phyloP scores from a whole-genome alignment of 192 early-diverging fungal species.

The Mortierella alpina region DNA sequence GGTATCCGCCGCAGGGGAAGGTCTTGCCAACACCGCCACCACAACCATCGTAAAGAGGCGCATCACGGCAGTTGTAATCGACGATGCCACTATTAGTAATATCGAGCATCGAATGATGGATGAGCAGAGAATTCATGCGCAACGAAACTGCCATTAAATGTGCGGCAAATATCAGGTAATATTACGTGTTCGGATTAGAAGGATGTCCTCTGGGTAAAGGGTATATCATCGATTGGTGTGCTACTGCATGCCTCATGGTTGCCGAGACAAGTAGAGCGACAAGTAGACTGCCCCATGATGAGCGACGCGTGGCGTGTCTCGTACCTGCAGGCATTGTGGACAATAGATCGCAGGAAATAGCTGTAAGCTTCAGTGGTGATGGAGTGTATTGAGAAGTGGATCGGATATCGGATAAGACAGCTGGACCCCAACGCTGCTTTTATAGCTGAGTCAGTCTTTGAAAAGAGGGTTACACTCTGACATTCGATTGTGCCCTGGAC shows the following conservation, averaged over 20 bases:
- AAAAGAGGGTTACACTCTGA: no score
- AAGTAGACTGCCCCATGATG: not conserved
- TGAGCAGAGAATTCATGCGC: not conserved
- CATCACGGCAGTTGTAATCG: conserved; percentile 43
- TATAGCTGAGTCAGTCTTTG: no score
- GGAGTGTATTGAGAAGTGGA: no score
- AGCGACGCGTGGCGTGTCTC: not conserved
- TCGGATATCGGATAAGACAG: no score
- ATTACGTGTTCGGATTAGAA: conserved; percentile 46
- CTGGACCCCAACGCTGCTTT: no score
- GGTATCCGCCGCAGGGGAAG: conserved; percentile 57
- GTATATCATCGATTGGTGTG: conserved; percentile 51
- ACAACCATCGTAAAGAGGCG: conserved; percentile 43
- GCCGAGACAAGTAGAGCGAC: conserved; percentile 1
- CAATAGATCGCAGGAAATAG: no score
- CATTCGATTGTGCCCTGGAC: no score
- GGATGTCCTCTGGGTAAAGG: conserved; percentile 50
- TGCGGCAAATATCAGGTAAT: not conserved
- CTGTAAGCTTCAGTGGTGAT: no score
- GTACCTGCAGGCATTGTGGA: not conserved
- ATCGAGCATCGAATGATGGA: not conserved
- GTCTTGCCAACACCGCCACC: conserved; percentile 34
- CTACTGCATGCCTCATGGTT: not conserved
- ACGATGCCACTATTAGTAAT: conserved; percentile 6
- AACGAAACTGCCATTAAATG: no score